Conservation (phyloP, 2,329 filamentous ascomycete species). For the Apiospora rasikravindrae region DNA sequence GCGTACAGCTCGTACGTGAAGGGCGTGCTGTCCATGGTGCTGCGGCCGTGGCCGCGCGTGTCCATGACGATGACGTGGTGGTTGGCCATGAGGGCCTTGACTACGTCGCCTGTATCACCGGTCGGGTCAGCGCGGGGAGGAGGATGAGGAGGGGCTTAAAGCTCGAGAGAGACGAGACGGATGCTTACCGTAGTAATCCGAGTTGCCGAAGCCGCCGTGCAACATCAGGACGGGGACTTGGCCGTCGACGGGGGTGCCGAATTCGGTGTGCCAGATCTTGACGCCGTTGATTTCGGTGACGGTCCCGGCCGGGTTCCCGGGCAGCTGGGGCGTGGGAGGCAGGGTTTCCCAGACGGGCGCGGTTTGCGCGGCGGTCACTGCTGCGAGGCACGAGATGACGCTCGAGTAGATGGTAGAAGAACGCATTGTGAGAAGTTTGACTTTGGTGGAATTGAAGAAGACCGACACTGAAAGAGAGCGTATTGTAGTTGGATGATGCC, state of each 20-base stretch:
- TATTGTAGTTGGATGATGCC: neutral
- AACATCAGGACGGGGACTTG: conserved; percentile 44
- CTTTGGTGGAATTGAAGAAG: neutral
- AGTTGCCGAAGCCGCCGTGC: conserved; percentile 48
- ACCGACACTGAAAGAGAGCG: neutral
- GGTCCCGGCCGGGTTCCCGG: conserved; percentile 38
- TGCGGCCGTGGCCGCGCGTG: conserved; percentile 48
- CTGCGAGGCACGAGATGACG: neutral
- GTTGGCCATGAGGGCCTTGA: conserved; percentile 38
- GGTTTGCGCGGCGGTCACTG: neutral
- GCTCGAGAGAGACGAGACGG: neutral
- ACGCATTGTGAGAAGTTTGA: neutral
- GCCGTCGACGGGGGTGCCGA: conserved; percentile 42
- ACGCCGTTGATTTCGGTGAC: conserved; percentile 42
- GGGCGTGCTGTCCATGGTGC: conserved; percentile 40
- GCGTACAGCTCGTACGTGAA: conserved; percentile 48
- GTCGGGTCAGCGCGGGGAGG: too few relatives aligned
- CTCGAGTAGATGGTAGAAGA: neutral
- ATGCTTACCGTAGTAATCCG: conserved; percentile 39
- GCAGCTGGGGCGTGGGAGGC: conserved; percentile 44
- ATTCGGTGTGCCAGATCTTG: conserved; percentile 46
- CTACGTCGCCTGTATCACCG: conserved; percentile 38
- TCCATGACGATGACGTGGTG: conserved; percentile 48
- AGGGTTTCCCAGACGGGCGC: conserved; percentile 41
- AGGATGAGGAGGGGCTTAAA: too few relatives aligned